Evolutionary conservation across 2,329 filamentous ascomycete genomes (phyloP).

Genomic region (Teratosphaeria zuluensis): DNA sequence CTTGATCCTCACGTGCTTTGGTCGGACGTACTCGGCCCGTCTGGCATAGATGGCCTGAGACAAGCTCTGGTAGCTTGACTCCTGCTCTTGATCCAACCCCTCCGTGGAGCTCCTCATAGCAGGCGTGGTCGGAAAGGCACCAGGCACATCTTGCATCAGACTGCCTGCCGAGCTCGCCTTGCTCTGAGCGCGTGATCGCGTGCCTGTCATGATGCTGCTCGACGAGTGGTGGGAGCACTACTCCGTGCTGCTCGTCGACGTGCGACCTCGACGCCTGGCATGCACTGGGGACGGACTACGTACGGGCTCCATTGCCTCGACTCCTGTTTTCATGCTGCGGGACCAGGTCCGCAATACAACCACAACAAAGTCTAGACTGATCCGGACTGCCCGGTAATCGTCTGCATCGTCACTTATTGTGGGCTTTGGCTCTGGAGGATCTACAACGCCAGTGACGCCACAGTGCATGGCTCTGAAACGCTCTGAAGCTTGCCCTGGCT

Average conservation of each 20-base stretch:
- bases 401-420: neutral
- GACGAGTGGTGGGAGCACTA: neutral
- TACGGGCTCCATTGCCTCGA: no score
- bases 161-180: constrained; percentile 17
- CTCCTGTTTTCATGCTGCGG: neutral
- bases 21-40: constrained; percentile 66
- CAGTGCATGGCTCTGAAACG: no score
- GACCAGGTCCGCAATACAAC: neutral
- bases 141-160: constrained; percentile 38
- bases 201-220: constrained; percentile 1
- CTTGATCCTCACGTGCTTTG: constrained; percentile 70
- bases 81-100: constrained; percentile 3
- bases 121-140: constrained; percentile 35
- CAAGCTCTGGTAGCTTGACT: constrained; percentile 26
- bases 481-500: neutral
- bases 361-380: neutral
- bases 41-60: constrained; percentile 58
- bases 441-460: neutral
- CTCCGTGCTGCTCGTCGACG: neutral
- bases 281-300: no score
- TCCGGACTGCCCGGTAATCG: neutral
- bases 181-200: constrained; percentile 3
- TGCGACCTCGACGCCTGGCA: neutral
- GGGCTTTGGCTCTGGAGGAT: neutral
- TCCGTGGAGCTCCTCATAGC: constrained; percentile 9